Conservation (phyloP, 495 filamentous ascomycete species). For the Trichoderma asperelloides region DNA sequence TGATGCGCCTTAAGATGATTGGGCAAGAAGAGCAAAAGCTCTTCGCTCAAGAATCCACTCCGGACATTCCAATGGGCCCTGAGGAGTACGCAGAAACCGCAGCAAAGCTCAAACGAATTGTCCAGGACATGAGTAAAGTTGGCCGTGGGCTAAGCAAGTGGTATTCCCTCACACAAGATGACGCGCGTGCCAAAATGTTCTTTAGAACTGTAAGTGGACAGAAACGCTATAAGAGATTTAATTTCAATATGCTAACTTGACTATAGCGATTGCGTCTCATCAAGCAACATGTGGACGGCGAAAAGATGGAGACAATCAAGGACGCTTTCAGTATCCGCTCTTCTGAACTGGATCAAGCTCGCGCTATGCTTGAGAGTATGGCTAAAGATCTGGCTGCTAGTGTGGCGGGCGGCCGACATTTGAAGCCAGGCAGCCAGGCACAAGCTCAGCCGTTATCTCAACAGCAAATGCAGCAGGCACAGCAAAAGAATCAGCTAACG, state of each 20-base stretch:
- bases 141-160: constrained; percentile 28
- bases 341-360: constrained; percentile 43
- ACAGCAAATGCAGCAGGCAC: constrained; percentile 10
- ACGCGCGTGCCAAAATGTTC: constrained; percentile 34
- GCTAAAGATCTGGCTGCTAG: constrained; percentile 19
- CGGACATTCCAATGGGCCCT: constrained; percentile 31
- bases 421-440: constrained; percentile 14
- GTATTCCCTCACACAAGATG: constrained; percentile 34
- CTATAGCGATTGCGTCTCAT: constrained; percentile 46
- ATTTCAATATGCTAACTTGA: constrained; percentile 17
- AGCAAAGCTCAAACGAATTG: constrained; percentile 23
- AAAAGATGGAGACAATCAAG: constrained; percentile 40
- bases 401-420: constrained; percentile 12
- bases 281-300: constrained; percentile 49
- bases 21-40: constrained; percentile 22
- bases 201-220: constrained; percentile 35
- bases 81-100: constrained; percentile 27
- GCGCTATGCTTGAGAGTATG: constrained; percentile 36
- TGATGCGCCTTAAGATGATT: constrained; percentile 25
- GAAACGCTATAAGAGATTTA: neutral
- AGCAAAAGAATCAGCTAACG: constrained; percentile 25
- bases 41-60: constrained; percentile 18
- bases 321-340: constrained; percentile 50
- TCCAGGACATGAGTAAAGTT: constrained; percentile 26
- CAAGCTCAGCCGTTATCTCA: constrained; percentile 7